Base-by-base conservation (phyloP, 1,139 yeast species). In the Diutina mesorugosa region DNA sequence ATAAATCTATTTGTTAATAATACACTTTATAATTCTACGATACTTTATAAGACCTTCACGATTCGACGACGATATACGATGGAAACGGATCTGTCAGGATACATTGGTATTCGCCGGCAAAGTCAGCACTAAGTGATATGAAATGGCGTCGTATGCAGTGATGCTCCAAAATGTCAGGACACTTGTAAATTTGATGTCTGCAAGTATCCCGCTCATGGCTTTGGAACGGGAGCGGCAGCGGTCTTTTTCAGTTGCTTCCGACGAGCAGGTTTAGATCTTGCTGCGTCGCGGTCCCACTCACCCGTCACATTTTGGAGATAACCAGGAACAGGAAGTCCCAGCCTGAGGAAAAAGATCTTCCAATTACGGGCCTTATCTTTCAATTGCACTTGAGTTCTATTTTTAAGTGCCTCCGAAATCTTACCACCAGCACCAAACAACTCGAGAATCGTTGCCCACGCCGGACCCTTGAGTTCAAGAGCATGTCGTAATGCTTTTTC, bases 321-420 rank as follows among this genome's bases (percentile, higher is more conserved):
- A 3, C 78, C 83, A 0, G 98, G 98, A 5, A 91, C 81, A 6
- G 88, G 83, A 55, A 81, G 70, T 4, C 84, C 84, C 58, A 82
- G 78, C 65, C 90, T 87, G 59, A 90, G 72, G 67, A 86, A 90
- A 61, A 86, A 85, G 78, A 89, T 80, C 68, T 91, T 93, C 89
- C 97, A 87, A 66, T 93, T 93, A 61, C 98, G 79, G 0, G 98
- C 98, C 66, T 93, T 93, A 67, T 93, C 99, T 67, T 93, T 93
- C 58, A 93, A 76, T 67, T 91, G 98, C 12, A 91, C 90, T 66
- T 90, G 96, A 12, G 87, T 85, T 65, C 98, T 77, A 65, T 90
- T 88, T 67, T 89, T 91, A 62, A 93, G 76, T 1, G 85, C 83
- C 67, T 93, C 97, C 32, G 86, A 84, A 30, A 87, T 78, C 54